Evolutionary conservation across 176 grass and related monocot species (phyloP).

Genomic region (Guadua angustifolia): DNA sequence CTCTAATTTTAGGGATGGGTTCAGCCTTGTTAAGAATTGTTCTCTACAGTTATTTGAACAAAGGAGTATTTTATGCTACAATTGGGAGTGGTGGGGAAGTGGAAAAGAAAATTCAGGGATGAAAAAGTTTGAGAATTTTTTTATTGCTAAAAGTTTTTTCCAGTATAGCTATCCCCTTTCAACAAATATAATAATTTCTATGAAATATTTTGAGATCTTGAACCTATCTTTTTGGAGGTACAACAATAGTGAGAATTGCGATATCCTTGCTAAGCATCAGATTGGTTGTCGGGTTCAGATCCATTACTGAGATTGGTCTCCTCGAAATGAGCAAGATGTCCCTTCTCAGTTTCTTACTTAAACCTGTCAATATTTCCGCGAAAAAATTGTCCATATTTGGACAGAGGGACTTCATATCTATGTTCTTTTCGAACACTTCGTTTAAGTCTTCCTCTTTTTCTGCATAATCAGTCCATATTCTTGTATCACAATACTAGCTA

Average conservation of each 20-base stretch:
- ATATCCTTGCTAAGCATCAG: background rate
- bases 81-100: background rate
- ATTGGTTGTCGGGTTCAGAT: background rate
- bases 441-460: background rate
- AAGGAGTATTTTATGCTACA: background rate
- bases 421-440: background rate
- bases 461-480: background rate
- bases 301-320: background rate
- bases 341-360: background rate
- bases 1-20: background rate
- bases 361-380: background rate
- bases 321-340: background rate
- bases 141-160: background rate
- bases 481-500: background rate
- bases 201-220: constrained; percentile 10
- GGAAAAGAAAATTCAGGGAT: background rate
- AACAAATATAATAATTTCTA: background rate
- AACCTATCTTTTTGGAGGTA: background rate
- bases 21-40: constrained; percentile 9
- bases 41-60: constrained; percentile 2
- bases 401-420: background rate
- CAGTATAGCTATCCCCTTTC: background rate
- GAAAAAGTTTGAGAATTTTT: background rate
- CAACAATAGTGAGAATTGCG: background rate
- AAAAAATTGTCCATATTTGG: background rate